Evolutionary conservation across 2,329 filamentous ascomycete genomes (phyloP), one percentile per base, ranked within the genome.

Genomic region (Neofusicoccum sp.): DNA sequence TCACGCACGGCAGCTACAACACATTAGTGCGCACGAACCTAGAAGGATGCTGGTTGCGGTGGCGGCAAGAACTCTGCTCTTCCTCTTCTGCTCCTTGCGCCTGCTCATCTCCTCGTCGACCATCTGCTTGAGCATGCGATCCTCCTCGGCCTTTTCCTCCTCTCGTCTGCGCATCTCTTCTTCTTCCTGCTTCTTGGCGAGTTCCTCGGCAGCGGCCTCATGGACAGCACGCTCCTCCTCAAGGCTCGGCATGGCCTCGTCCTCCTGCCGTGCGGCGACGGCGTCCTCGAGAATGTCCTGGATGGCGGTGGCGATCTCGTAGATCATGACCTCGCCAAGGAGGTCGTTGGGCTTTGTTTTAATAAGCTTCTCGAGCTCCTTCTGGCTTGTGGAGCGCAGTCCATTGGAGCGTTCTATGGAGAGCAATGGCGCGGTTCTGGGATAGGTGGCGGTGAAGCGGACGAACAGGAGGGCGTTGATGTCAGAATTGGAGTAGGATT

Each of bases 201-300:
- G 76, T 68, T 82, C 81, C 47, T 85, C 85, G 30, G 90, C 80
- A 26, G 84, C 85, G 24, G 89, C 89, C 75, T 96, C 90, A 64
- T 96, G 91, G 12, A 86, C 86, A 30, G 89, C 91, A 40, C 93
- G 86, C 74, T 98, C 93, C 68, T 96, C 91, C 69, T 96, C 91
- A 6, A 98, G 80, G 33, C 91, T 96, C 1, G 91, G 92, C 14
- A 96, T 78, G 63, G 91, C 84, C 60, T 87, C 84, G 33, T 91
- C 89, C 60, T 88, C 85, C 49, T 89, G 88, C 66, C 89, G 89
- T 30, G 87, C 86, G 65, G 87, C 82, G 1, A 91, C 90, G n/a
- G 91, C 91, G 72, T 96, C 90, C 74, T 97, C 91, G 3, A 98
- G 81, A 8, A 93, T 79, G 63, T 89, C 87, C 65, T 86, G 82